Conservation (phyloP, 345 rosid genomes). For the Sisymbrium irio region DNA sequence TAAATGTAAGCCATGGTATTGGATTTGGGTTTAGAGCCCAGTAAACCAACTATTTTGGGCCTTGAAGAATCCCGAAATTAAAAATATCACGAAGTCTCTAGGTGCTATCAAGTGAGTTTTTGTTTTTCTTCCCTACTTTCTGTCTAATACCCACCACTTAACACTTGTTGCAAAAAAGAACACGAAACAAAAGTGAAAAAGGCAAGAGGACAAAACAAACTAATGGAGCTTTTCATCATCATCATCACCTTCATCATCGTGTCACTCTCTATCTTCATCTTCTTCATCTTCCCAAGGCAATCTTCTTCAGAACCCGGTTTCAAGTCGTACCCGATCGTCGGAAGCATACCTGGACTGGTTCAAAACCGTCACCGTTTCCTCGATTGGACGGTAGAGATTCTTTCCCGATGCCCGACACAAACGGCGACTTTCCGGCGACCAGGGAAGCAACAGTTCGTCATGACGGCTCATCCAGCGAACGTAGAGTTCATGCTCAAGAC, state of each 20-base stretch:
- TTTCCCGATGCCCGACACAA: constrained; percentile 48
- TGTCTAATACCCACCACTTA: too few relatives aligned
- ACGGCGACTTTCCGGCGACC: constrained; percentile 47
- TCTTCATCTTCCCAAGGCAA: background rate
- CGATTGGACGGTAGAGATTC: constrained; percentile 54
- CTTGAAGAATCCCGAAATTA: background rate
- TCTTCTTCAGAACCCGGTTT: constrained; percentile 23
- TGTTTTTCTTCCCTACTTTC: too few relatives aligned
- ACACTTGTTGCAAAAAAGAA: background rate
- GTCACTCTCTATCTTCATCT: constrained; percentile 23
- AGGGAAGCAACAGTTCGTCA: constrained; percentile 33
- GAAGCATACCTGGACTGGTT: constrained; percentile 39
- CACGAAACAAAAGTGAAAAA: background rate
- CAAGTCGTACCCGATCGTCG: constrained; percentile 54
- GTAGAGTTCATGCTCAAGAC: constrained; percentile 68
- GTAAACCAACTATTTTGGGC: background rate
- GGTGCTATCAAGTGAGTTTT: too few relatives aligned
- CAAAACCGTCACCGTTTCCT: constrained; percentile 43
- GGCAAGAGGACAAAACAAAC: background rate
- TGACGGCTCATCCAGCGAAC: constrained; percentile 61
- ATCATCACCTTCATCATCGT: constrained; percentile 13
- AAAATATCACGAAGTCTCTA: too few relatives aligned
- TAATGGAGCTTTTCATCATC: constrained; percentile 10
- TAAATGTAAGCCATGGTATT: background rate
- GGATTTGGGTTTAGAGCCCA: background rate